Evolutionary conservation across 768 basidiomycete genomes (phyloP).

Genomic region (Agaricus sinodeliciosus): DNA sequence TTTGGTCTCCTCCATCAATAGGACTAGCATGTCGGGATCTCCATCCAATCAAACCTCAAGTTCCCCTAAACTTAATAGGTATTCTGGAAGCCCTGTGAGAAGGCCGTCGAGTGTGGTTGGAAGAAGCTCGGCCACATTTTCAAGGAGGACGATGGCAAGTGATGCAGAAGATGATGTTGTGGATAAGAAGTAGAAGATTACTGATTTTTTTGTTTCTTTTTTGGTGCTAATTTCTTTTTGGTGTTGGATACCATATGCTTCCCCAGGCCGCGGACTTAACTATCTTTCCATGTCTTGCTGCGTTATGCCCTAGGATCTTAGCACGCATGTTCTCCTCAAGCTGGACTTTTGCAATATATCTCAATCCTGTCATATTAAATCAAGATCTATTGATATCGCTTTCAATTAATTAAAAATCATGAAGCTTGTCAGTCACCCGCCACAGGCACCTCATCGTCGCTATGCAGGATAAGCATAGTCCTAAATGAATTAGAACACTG

Average conservation of each 20-base stretch:
- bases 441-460: too few species aligned
- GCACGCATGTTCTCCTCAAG: not conserved
- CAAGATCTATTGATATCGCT: too few species aligned
- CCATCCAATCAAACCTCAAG: slow-evolving; percentile 23
- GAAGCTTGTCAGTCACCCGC: too few species aligned
- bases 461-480: too few species aligned
- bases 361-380: too few species aligned
- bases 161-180: slow-evolving; percentile 77
- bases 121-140: slow-evolving; percentile 42
- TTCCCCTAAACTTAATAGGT: slow-evolving; percentile 35
- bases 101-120: slow-evolving; percentile 43
- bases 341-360: not conserved
- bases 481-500: too few species aligned
- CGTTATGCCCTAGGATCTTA: not conserved
- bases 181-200: slow-evolving; percentile 24
- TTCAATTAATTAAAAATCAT: too few species aligned
- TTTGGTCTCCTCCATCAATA: slow-evolving; percentile 53
- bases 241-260: not conserved
- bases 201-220: not conserved
- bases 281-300: not conserved
- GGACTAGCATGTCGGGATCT: slow-evolving; percentile 32
- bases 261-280: not conserved
- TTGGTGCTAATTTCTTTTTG: not conserved
- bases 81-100: slow-evolving; percentile 40
- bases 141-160: slow-evolving; percentile 76